Base-by-base conservation (phyloP, 2,329 filamentous ascomycete species). In the Colletotrichum lini region DNA sequence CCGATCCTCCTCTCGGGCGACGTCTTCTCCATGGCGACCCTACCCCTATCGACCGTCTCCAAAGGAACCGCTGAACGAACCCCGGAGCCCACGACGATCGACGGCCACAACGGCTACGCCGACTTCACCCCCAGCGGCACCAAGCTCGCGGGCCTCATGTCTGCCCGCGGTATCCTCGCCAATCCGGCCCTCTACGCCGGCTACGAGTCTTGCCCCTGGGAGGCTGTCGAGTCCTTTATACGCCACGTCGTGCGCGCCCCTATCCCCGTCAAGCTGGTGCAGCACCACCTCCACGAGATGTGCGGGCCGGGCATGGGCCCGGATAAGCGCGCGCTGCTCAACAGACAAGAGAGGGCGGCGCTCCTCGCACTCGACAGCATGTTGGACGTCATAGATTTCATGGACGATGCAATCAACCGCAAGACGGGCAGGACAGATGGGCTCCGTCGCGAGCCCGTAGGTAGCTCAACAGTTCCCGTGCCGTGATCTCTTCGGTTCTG, bases 231-330 rank as follows among this genome's bases (percentile, higher is more conserved):
- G 76, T 80, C 83, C 16, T 93, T 94, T 78, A 82, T 93, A 82
- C 86, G 83, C 70, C 86, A 88, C 70, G 86, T 86, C 12, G 85
- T 89, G 12, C 83, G 84, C 49, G 84, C 84, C 1, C 91, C 91
- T 7, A 82, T 93, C 38, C 91, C 90, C 2, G 86, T 89, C 73
- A 90, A 91, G 78, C 81, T 93, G 53, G 86, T 88, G 6, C 82
- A 90, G 67, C 91, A 93, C 78, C 92, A 93, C 78, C 78, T 93
- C 38, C 85, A 84, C 67, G 90, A 93, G 81, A 93, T 94, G 91
- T 88, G 85, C 73, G 85, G 83, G 1, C 87, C 88, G 5, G 89
- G 88, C 18, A 86, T 89, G 79, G 85, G 86, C 0, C 77, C 84
- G 15, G 83, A 88, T 76, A 89, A 89, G 79, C 78, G 78, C 2